Base-by-base conservation (phyloP, 768 basidiomycete species). In the Porphyrellus cyaneotinctus region DNA sequence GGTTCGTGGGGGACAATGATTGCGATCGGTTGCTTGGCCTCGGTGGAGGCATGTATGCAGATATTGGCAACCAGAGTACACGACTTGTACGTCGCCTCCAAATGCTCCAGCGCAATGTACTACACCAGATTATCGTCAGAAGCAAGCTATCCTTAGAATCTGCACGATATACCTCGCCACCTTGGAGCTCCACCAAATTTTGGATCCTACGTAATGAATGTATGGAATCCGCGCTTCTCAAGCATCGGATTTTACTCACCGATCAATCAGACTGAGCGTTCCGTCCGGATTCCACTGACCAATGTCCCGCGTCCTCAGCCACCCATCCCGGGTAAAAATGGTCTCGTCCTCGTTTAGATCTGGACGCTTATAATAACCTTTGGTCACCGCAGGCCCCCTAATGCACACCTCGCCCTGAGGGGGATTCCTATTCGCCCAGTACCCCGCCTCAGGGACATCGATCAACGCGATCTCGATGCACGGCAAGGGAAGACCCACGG, bases 251-350 rank as follows among this genome's bases (percentile, higher is more conserved):
- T 39, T 45, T 17, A 67, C 82, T 51, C 64, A 90, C 84, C 93
- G 82, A 69, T 98, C 95, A 65, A 99, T 88, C 59, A 99, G 69
- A 17, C 77, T 80, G 31, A 99, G 70, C 3, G 95, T 95, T 14
- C 95, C 95, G 64, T 98, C 91, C 20, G 79, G 59, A 69, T 97
- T 95, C 91, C 92, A 97, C 69, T 90, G 89, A 0, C 92, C 95
- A 31, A 98, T 79, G 67, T 98, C 95, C 11, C 95, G 95, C 0
- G 95, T 97, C 64, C 89, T 80, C 66, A 97, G 72, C 91, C 92
- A 98, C 6, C 94, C 95, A 59, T 95, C 94, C 56, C 80, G 78
- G 3, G 91, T 88, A 69, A 95, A 95, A 64, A 92, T 83, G 12
- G 65, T 75, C 62, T 84, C 80, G 72, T 97, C 95, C 20, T 78